Conservation (phyloP, 2,329 filamentous ascomycete genomes). For the Ophiostoma sp. region DNA sequence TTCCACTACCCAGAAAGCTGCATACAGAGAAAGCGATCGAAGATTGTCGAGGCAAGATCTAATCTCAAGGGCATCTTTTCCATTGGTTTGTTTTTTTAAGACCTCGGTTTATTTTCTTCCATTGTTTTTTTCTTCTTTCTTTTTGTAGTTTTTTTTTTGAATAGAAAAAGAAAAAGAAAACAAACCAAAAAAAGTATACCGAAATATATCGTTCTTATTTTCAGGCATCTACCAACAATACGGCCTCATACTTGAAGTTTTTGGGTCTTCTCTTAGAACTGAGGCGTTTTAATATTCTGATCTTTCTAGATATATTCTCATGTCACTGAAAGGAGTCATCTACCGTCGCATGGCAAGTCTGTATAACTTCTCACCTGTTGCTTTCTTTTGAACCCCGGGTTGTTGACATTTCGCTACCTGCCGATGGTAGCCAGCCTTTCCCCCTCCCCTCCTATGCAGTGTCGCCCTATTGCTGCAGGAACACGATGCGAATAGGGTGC, state of each 20-base stretch:
- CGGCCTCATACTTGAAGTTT: too few relatives aligned
- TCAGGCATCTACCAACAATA: background rate
- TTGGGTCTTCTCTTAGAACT: too few relatives aligned
- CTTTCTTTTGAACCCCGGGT: too few relatives aligned
- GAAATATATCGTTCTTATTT: background rate
- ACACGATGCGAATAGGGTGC: background rate
- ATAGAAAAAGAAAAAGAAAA: background rate
- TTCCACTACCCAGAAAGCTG: too few relatives aligned
- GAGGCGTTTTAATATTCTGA: too few relatives aligned
- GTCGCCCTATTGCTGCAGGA: slow-evolving; percentile 16
- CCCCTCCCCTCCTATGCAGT: background rate
- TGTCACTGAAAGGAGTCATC: background rate
- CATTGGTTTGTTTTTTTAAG: background rate
- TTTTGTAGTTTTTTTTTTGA: background rate
- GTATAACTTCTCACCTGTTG: too few relatives aligned
- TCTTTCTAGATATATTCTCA: too few relatives aligned
- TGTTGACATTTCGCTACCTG: background rate
- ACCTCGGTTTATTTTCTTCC: background rate
- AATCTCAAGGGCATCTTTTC: background rate
- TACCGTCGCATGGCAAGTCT: too few relatives aligned
- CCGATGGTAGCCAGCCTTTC: background rate
- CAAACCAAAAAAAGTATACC: background rate
- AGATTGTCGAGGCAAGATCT: background rate
- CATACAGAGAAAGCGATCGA: too few relatives aligned
- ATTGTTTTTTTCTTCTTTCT: background rate